Conservation (phyloP, 805 yeast genomes). For the Schizosaccharomyces lindneri region DNA sequence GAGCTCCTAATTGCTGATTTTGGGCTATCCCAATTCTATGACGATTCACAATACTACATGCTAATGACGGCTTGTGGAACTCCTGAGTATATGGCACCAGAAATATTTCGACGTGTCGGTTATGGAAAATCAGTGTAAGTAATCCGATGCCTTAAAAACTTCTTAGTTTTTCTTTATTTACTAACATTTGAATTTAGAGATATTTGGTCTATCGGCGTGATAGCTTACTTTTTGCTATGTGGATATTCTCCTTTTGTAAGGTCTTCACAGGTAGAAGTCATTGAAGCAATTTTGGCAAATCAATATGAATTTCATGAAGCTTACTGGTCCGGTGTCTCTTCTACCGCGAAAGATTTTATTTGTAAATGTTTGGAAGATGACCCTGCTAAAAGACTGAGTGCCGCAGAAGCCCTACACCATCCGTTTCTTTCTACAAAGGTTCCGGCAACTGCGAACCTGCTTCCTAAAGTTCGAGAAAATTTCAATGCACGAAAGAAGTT, state of each 20-base stretch:
- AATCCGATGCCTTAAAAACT: neutral
- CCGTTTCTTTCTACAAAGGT: slow-evolving; percentile 15
- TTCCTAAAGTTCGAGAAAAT: slow-evolving; percentile 12
- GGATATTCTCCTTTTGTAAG: slow-evolving; percentile 64
- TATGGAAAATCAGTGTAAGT: slow-evolving; percentile 27
- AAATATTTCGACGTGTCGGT: slow-evolving; percentile 27
- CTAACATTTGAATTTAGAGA: slow-evolving; percentile 16
- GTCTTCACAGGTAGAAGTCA: slow-evolving; percentile 42
- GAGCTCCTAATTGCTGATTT: slow-evolving; percentile 33
- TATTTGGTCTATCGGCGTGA: slow-evolving; percentile 55
- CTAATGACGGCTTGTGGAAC: slow-evolving; percentile 38
- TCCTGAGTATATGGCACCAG: slow-evolving; percentile 55
- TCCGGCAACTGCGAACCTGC: slow-evolving; percentile 13
- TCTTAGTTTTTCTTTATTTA: neutral
- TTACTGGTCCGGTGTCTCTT: slow-evolving; percentile 27
- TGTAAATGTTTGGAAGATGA: slow-evolving; percentile 25
- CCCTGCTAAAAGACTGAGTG: slow-evolving; percentile 22
- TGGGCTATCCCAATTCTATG: slow-evolving; percentile 33
- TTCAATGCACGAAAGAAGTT: slow-evolving; percentile 1
- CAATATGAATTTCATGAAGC: slow-evolving; percentile 35
- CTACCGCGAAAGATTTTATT: slow-evolving; percentile 28
- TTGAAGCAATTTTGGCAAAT: slow-evolving; percentile 32
- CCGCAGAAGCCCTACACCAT: slow-evolving; percentile 22
- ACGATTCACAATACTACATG: slow-evolving; percentile 14
- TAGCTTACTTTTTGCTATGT: slow-evolving; percentile 41